Evolutionary conservation across 306 rosid genomes (phyloP), one percentile per base, ranked within the genome.

Genomic region (Chamaecrista fasciculata): DNA sequence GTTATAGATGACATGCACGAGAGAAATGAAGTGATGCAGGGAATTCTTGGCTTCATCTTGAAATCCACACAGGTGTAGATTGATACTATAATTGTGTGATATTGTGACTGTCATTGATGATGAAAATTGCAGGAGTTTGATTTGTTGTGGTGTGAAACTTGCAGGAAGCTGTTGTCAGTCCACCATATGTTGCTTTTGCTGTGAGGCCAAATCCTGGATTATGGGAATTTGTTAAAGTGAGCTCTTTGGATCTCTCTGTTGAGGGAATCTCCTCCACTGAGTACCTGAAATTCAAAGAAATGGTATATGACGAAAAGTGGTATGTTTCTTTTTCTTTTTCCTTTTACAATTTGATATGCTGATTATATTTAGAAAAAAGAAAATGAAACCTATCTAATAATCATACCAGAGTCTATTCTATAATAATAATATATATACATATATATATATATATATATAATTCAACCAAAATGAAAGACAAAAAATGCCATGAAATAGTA

Each of bases 141-240:
- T 20, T 26, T 66, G 47, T 37, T 20, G 56, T 40, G 61, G 1
- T 31, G 28, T 18, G 52, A 57, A 23, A 53, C 61, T 72, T 81
- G 66, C 80, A 90, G 96, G 96, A 85, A 76, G 96, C 96, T 8
- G 80, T 80, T 44, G 90, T 86, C 19, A 6, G 66, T 60, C 95
- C 97, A 66, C 97, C 97, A 24, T 53, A 82, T 77, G 83, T 87
- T 29, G 86, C 84, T 15, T 90, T 90, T 75, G 80, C 97, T 40
- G 64, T 84, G 43, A 86, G 97, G 84, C 97, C 84, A 56, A 76
- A 77, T 66, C 97, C 91, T 25, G 95, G 92, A 40, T 70, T 81
- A 46, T 90, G 95, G 97, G 97, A 90, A 67, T 87, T 58, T 63
- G 87, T 82, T 20, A 81, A 82, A 72, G 92, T 90, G 49, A 78